phyloP scores from a whole-genome alignment of 176 grass and related monocot genomes.

The Calamus simplicifolius region DNA sequence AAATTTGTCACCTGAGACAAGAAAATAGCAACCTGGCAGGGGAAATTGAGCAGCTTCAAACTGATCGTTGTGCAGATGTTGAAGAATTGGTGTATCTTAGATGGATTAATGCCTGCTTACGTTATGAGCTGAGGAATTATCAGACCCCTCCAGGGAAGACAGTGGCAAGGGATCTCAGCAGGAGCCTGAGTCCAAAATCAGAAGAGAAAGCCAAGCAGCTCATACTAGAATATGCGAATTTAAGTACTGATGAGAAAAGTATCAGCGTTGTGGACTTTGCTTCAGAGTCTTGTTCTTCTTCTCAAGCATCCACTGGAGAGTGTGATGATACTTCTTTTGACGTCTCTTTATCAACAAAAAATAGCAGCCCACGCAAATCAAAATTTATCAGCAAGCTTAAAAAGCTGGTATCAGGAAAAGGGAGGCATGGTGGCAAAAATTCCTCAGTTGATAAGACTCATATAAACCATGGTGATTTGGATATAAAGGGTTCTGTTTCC shows the following conservation, averaged over 20 bases:
- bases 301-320: not conserved
- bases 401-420: slow-evolving; percentile 14
- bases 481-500: slow-evolving; percentile 5
- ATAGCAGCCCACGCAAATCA: slow-evolving; percentile 9
- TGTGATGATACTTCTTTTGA: slow-evolving; percentile 6
- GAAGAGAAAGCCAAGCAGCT: slow-evolving; percentile 27
- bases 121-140: slow-evolving; percentile 15
- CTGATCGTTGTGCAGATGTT: slow-evolving; percentile 11
- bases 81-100: slow-evolving; percentile 37
- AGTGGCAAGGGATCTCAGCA: slow-evolving; percentile 23
- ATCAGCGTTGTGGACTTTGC: slow-evolving; percentile 8
- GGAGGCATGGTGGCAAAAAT: not conserved
- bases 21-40: slow-evolving; percentile 18
- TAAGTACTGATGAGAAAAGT: slow-evolving; percentile 29
- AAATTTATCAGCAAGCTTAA: slow-evolving; percentile 24
- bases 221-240: slow-evolving; percentile 28
- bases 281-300: slow-evolving; percentile 7
- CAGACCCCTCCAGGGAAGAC: slow-evolving; percentile 14
- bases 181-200: slow-evolving; percentile 11
- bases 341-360: not conserved
- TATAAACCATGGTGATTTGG: too few relatives aligned
- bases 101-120: slow-evolving; percentile 33
- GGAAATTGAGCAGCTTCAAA: slow-evolving; percentile 18
- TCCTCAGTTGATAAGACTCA: too few relatives aligned
- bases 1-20: slow-evolving; percentile 26